phyloP scores from a whole-genome alignment of 352 stramenopile species.

The Aphanomyces astaci region DNA sequence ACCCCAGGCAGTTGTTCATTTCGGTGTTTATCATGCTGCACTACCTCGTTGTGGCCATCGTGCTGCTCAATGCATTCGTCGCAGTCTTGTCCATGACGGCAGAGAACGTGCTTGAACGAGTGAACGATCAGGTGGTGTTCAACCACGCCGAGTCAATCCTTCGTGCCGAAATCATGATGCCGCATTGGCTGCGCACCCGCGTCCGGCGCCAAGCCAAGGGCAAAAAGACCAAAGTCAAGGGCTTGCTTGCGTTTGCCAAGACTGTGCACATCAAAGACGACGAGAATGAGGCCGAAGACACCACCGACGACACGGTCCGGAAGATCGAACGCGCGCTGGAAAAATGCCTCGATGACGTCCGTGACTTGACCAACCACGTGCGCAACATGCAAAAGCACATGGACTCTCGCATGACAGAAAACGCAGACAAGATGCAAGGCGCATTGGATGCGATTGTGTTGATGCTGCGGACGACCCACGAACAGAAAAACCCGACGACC shows the following conservation, averaged over 20 bases:
- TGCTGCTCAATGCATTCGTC: constrained; percentile 15
- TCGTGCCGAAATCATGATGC: neutral
- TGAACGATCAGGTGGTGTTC: constrained; percentile 4
- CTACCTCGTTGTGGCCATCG: constrained; percentile 2
- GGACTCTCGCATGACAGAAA: neutral
- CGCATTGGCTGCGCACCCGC: neutral
- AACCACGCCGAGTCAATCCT: constrained; percentile 5
- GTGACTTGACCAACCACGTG: neutral
- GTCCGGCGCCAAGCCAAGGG: neutral
- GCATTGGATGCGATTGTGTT: neutral
- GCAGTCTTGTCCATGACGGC: constrained; percentile 1
- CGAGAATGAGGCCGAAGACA: neutral
- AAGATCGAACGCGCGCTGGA: neutral
- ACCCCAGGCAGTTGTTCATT: neutral
- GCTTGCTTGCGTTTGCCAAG: neutral
- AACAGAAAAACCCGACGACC: no score
- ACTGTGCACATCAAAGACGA: constrained; percentile 1
- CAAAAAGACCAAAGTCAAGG: neutral
- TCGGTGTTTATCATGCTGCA: constrained; percentile 13
- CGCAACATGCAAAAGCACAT: neutral
- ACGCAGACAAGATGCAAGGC: neutral
- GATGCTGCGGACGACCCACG: neutral
- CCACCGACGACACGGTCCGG: neutral
- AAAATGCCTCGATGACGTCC: neutral
- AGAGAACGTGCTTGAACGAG: neutral